These are phyloP conservation scores for Przewalskia tangutica DNA, from an alignment of 257 asterid species.

Conservation along the genomic window DNA sequence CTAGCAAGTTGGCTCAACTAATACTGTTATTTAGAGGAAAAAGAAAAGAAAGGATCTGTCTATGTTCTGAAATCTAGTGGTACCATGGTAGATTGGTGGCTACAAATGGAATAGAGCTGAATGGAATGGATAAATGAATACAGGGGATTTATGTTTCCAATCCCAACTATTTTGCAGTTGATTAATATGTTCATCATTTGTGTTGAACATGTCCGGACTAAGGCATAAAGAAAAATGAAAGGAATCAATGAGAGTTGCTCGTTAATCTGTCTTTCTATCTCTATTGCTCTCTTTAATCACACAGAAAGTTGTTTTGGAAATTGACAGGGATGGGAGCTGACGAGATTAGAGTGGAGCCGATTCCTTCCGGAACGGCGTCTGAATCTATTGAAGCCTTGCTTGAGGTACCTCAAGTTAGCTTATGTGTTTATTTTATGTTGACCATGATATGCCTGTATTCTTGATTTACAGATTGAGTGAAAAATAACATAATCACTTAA, in stretches of 20 bases:
- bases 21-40: not conserved
- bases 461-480: not conserved
- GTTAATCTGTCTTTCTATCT: not conserved
- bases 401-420: conserved; percentile 27
- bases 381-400: conserved; percentile 37
- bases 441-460: not conserved
- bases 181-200: not conserved
- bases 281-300: not conserved
- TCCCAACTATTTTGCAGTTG: not conserved
- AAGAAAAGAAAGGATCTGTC: not conserved
- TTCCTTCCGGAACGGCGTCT: conserved; percentile 18
- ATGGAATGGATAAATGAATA: not conserved
- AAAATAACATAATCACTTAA: not conserved
- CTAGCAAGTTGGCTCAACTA: not conserved
- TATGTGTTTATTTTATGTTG: not conserved
- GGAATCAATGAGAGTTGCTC: not conserved
- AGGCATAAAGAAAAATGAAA: not conserved
- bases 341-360: conserved; percentile 17
- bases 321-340: conserved; percentile 30
- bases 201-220: not conserved
- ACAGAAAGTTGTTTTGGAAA: not conserved
- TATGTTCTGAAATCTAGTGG: not conserved
- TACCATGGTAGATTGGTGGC: not conserved
- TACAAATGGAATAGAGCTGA: not conserved
- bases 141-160: not conserved